Base-by-base conservation (phyloP, 257 asterid species). In the Eustoma russellianum region DNA sequence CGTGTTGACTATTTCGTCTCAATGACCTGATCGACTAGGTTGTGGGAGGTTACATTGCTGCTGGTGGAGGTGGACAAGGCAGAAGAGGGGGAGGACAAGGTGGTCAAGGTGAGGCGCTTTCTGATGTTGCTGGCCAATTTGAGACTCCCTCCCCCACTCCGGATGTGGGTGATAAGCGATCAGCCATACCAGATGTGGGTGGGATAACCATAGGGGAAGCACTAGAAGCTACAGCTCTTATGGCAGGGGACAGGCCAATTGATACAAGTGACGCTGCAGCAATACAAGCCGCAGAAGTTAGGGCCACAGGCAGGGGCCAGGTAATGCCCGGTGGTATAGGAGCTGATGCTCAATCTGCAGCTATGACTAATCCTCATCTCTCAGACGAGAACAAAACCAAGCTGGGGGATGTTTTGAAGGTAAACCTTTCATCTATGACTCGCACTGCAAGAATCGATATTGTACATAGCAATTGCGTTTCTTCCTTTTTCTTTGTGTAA, bases 261-360 rank as follows among this genome's bases (percentile, higher is more conserved):
- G 53, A 54, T 16, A 43, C 55, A 33, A 54, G 63, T 13, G 75
- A 64, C 8, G 71, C 67, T 0, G 70, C 74, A 17, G 74, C 67
- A 46, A 64, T 64, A 38, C 67, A 70, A 55, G 75, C 70, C 30
- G 75, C 71, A 3, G 68, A 59, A 56, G 52, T 70, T 7, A 60
- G 60, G 35, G 68, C 71, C 15, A 70, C 75, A 0, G 65, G 75
- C 10, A 33, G 17, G 18, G 66, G 52, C 10, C 38, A 41, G 1
- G 64, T 54, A 24, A 40, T 59, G 33, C 75, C 56, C 14, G 75
- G 67, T 2, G 71, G 76, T 0, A 2, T 70, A 9, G 68, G 64
- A 5, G 68, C 68, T 1, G 67, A 60, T 65, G 72, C 76, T 15
- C 67, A 65, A 33, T 50, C 52, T 14, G 71, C 76, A 18, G 76